Evolutionary conservation across 768 basidiomycete species (phyloP).

Genomic region (Floccularia luteovirens): DNA sequence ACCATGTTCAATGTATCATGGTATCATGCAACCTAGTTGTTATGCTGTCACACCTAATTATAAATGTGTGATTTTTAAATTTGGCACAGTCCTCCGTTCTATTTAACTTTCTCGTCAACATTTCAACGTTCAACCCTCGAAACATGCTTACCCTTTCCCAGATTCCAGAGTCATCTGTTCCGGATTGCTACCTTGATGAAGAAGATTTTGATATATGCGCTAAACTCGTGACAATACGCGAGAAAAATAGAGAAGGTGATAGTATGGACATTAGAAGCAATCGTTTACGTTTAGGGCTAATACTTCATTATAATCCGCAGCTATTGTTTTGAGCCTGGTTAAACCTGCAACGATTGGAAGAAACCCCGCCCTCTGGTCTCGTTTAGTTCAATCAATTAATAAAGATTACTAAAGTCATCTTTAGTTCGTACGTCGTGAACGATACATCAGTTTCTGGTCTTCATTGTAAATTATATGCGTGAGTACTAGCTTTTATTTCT

Average conservation of each 20-base stretch:
- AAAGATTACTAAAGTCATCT: neutral
- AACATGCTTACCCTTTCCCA: too few relatives aligned
- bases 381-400: neutral
- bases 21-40: too few relatives aligned
- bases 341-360: constrained; percentile 66
- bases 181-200: too few relatives aligned
- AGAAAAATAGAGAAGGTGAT: constrained; percentile 63
- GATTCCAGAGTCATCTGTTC: too few relatives aligned
- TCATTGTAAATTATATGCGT: constrained; percentile 81
- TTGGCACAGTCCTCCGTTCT: too few relatives aligned
- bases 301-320: constrained; percentile 23
- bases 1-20: too few relatives aligned
- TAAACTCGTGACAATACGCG: constrained; percentile 53
- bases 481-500: constrained; percentile 13
- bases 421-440: constrained; percentile 57
- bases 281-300: neutral
- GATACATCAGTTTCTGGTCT: constrained; percentile 59
- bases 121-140: too few relatives aligned
- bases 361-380: constrained; percentile 59
- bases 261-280: too few relatives aligned
- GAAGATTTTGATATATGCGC: constrained; percentile 57
- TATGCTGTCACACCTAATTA: too few relatives aligned
- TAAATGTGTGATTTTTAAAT: too few relatives aligned
- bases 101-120: too few relatives aligned
- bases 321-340: constrained; percentile 49